Conservation (phyloP, 2,329 filamentous ascomycete genomes). For the Arthrobotrys conoides region DNA sequence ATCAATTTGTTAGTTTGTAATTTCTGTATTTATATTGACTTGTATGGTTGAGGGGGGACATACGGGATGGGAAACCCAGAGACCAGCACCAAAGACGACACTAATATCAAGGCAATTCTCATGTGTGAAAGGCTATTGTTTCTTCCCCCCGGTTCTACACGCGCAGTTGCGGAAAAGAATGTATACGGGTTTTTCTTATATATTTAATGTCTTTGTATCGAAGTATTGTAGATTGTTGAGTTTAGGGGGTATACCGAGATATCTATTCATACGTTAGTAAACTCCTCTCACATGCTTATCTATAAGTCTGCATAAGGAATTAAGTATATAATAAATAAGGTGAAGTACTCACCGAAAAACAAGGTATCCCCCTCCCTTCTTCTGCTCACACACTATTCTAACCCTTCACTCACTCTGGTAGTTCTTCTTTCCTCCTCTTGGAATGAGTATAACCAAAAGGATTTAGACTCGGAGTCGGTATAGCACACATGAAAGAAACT, state of each 20-base stretch:
- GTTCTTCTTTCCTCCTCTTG: background rate
- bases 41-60: background rate
- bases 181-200: background rate
- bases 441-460: background rate
- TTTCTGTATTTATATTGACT: background rate
- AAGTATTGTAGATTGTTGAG: too few species aligned
- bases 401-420: too few species aligned
- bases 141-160: background rate
- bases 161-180: background rate
- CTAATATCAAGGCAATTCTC: constrained; percentile 43
- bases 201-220: too few species aligned
- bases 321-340: too few species aligned
- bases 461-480: constrained; percentile 2
- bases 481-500: constrained; percentile 3
- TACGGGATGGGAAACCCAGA: constrained; percentile 48
- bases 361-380: background rate
- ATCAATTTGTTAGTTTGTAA: constrained; percentile 19
- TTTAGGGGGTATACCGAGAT: too few species aligned
- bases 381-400: too few species aligned
- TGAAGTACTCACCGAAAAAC: too few species aligned
- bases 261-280: too few species aligned
- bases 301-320: too few species aligned
- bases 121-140: constrained; percentile 11
- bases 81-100: constrained; percentile 43
- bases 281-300: too few species aligned